Base-by-base conservation (phyloP, 1,284 basidiomycete species). In the Austroboletus rostrupii region DNA sequence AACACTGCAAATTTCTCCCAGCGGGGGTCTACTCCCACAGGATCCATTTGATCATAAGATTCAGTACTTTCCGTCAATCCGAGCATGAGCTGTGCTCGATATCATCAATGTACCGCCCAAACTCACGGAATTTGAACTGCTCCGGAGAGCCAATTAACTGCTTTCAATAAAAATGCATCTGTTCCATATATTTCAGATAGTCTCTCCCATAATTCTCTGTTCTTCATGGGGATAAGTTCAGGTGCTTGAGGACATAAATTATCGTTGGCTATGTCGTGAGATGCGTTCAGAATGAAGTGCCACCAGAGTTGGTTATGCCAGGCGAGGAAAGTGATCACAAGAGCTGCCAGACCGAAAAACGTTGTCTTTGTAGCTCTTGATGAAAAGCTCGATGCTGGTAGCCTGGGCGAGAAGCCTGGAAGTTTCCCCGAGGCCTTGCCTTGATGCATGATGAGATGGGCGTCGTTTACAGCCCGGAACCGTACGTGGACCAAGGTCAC, bases 1-100 rank as follows among this genome's bases (percentile, higher is more conserved):
- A 78, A 72, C 17, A 61, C 64, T 0, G 53, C 61, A 39, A 78
- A 77, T 23, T 59, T 71, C 32, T 77, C 70, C 76, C 76, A 78
- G 37, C 73, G 72, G 1, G 68, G 65, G 51, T 78, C 76, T 19
- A 65, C 64, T 26, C 74, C 76, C 11, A 76, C 62, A 2, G 70
- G 69, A 1, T 57, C 65, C 69, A 75, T 71, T 48, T 69, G 55
- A 52, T 78, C 76, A 55, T 67, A 74, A 3, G 69, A 72, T 53
- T 73, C 72, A 20, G 66, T 67, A 14, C 62, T 64, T 35, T 41
- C 26, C 21, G 48, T 29, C 20, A 7, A 37, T 45, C 26, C 45
- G 23, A 44, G 28, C 23, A 26, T 52, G 41, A 51, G 41, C 35
- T 12, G 16, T 47, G 26, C 14, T 13, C 23, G 12, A 17, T 11